A percentile compares a stretch with the other conserved stretches of the same genome.
These are phyloP conservation scores for Dryadomyces quercus-mongolicae DNA, from an alignment of 2,329 filamentous ascomycete species.

Conservation along the genomic window DNA sequence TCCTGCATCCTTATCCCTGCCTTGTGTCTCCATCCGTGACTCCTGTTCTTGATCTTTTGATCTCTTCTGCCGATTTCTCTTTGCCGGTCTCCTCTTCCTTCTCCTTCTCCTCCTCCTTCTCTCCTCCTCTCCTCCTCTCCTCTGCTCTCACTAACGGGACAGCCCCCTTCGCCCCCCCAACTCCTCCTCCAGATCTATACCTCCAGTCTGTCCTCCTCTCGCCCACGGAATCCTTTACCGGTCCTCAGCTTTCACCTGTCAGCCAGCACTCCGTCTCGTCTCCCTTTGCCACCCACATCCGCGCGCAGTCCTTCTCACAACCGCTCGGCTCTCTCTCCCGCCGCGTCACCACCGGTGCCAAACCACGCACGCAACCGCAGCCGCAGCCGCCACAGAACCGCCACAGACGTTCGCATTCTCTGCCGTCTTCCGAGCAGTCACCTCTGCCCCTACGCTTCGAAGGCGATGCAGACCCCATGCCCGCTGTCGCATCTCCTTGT, in stretches of 20 bases:
- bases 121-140: not conserved
- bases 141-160: not conserved
- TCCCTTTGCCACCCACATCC: constrained; percentile 31
- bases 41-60: not conserved
- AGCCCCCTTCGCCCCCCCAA: not conserved
- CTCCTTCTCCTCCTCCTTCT: not conserved
- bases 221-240: no score
- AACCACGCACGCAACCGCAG: no score
- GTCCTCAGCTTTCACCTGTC: not conserved
- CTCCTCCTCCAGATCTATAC: not conserved
- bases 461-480: not conserved
- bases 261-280: constrained; percentile 28
- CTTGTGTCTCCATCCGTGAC: no score
- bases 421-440: constrained; percentile 11
- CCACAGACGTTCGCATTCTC: constrained; percentile 8
- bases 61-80: not conserved
- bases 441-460: not conserved
- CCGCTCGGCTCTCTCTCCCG: constrained; percentile 5
- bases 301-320: constrained; percentile 26
- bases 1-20: not conserved
- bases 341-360: not conserved
- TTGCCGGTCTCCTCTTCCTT: not conserved
- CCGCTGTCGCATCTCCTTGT: no score
- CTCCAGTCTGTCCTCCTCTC: not conserved
- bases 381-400: not conserved